Base-by-base conservation (phyloP, 2,329 filamentous ascomycete genomes). In the Diaporthe humulicola region DNA sequence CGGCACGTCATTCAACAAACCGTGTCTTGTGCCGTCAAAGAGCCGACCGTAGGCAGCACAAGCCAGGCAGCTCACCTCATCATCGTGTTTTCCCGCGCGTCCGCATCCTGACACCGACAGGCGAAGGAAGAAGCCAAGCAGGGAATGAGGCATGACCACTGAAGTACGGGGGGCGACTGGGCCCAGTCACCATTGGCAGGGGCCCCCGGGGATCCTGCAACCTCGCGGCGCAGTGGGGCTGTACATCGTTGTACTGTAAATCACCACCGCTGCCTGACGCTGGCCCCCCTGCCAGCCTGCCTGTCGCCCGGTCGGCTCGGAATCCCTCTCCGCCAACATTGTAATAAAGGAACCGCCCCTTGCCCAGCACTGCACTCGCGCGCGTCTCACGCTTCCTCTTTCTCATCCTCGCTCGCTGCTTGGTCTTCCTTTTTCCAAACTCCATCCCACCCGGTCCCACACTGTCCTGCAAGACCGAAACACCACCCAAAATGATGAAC, bases 181-280 rank as follows among this genome's bases (percentile, higher is more conserved):
- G 48, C 45, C 19, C 14, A 22, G n/a, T 6, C 42, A 36, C 42
- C 48, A 69, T 69, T 69, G 48, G 48, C 64, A 54, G 48, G 45
- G 45, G 12, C 22, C 17, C 64, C 64, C 25, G 33, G 64, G 60
- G 14, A 52, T 67, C 45, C 64, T 67, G 64, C 64, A 67, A 67
- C 64, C 64, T 52, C 45, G 33, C 45, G 64, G 64, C 64, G 45
- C 12, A 36, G 64, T 52, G 64, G 64, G 64, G 64, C 45, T 52
- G 64, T 67, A 67, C 61, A 67, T 67, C 61, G 22, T 33, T 54
- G 64, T 69, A 48, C 33, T 54, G 64, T 69, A 69, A 54, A 54
- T 69, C 64, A 69, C 64, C 64, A 40, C 64, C 33, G 64, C 64
- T 69, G 64, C 64, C 64, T 69, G 64, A 40, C 45, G 64, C 48